These are phyloP conservation scores for Macrotyloma uniflorum DNA, from an alignment of 306 rosid genomes.

Conservation along the genomic window DNA sequence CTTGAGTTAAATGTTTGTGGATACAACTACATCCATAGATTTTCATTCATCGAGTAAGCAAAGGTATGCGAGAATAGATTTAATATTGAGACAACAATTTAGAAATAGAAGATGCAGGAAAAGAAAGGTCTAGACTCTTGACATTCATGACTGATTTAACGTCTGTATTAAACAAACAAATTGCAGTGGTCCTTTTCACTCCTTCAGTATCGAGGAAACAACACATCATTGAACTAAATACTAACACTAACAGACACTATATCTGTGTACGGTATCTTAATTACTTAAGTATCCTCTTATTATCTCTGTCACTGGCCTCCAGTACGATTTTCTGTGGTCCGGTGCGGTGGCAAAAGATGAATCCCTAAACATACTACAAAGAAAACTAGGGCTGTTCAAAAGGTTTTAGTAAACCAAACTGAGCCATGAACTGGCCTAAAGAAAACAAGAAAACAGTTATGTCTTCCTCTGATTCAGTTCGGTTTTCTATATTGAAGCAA, in stretches of 20 bases:
- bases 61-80: not conserved
- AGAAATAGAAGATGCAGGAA: not conserved
- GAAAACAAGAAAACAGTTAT: not conserved
- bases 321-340: not conserved
- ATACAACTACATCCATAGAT: too few relatives aligned
- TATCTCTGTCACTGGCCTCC: not conserved
- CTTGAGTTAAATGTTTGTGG: too few relatives aligned
- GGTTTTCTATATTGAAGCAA: not conserved
- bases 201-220: slow-evolving; percentile 1
- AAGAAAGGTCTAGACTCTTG: not conserved
- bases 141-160: not conserved
- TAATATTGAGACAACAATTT: not conserved
- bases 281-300: not conserved
- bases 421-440: not conserved
- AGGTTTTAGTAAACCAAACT: not conserved
- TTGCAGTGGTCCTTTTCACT: not conserved
- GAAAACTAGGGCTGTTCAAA: not conserved
- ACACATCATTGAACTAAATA: not conserved
- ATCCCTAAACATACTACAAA: not conserved
- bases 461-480: too few relatives aligned
- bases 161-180: slow-evolving; percentile 20
- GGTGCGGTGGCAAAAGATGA: not conserved
- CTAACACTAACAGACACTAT: not conserved
- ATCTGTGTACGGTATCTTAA: not conserved
- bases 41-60: too few relatives aligned